Evolutionary conservation across 306 rosid genomes (phyloP).

Genomic region (Dryas octopetala): DNA sequence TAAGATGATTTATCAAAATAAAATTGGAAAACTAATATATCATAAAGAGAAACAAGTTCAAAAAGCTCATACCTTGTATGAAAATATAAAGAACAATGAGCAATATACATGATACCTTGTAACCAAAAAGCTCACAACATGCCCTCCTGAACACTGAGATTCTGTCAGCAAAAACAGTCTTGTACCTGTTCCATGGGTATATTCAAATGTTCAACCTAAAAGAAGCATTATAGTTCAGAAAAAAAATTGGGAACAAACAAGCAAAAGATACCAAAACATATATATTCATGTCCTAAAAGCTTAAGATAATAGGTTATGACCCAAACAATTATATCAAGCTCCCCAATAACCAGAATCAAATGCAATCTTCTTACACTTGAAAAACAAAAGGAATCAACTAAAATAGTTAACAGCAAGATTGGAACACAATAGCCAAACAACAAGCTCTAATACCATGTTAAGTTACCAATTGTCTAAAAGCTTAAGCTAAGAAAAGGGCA

Average conservation of each 20-base stretch:
- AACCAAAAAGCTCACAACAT: slow-evolving; percentile 98
- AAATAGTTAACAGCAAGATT: not conserved
- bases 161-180: slow-evolving; percentile 94
- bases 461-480: not conserved
- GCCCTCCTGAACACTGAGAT: slow-evolving; percentile 95
- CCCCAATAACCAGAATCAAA: not conserved
- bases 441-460: not conserved
- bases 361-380: not conserved
- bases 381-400: not conserved
- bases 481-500: slow-evolving; percentile 2
- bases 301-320: slow-evolving; percentile 18
- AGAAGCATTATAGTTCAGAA: slow-evolving; percentile 3
- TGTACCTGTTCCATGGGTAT: slow-evolving; percentile 64
- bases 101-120: slow-evolving; percentile 60
- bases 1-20: not conserved
- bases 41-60: too few relatives aligned
- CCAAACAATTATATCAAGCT: not conserved
- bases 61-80: not conserved
- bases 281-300: too few relatives aligned
- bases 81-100: slow-evolving; percentile 13
- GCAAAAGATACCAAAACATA: not conserved
- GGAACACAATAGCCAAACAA: not conserved
- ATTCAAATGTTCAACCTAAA: slow-evolving; percentile 27
- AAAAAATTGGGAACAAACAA: not conserved
- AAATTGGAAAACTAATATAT: not conserved